A percentile compares a stretch with the other conserved stretches of the same genome.
Evolutionary conservation across 805 yeast genomes (phyloP).

Genomic region (Kazachstania bromeliacearum): DNA sequence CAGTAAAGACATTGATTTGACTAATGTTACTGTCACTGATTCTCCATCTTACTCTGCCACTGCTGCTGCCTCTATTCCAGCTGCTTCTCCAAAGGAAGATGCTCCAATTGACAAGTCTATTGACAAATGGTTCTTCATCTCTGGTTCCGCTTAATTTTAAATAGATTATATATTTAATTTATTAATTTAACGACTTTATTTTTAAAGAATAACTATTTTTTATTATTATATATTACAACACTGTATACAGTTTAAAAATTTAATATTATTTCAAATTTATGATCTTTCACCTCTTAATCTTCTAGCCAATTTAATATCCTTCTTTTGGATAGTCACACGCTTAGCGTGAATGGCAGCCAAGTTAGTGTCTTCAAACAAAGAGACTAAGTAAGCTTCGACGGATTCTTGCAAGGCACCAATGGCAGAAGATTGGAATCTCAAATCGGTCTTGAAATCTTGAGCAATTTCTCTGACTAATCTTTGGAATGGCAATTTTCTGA

Average conservation of each 20-base stretch:
- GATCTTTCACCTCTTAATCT: conserved; percentile 96
- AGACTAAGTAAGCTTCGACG: conserved; percentile 94
- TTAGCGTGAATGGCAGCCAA: conserved; percentile 98
- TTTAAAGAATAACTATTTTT: too few relatives aligned
- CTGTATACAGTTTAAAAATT: not conserved
- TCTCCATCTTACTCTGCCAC: conserved; percentile 46
- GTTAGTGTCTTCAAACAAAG: conserved; percentile 95
- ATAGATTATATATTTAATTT: not conserved
- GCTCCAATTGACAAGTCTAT: conserved; percentile 94
- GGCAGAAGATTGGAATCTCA: conserved; percentile 96
- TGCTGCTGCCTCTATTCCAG: conserved; percentile 48
- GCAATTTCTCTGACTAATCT: conserved; percentile 94
- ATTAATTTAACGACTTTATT: not conserved
- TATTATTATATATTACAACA: not conserved
- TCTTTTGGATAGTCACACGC: conserved; percentile 97
- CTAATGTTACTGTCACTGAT: conserved; percentile 61
- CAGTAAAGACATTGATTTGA: conserved; percentile 59
- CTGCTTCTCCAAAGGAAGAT: conserved; percentile 62
- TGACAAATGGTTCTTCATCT: conserved; percentile 98
- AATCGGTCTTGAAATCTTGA: conserved; percentile 84
- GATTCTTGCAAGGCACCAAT: conserved; percentile 97
- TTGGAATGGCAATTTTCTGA: conserved; percentile 95
- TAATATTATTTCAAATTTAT: too few relatives aligned
- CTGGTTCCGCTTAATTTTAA: conserved; percentile 48
- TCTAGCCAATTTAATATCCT: conserved; percentile 95